These are phyloP conservation scores for Effrenium voratum DNA, from an alignment of 73 alveolate species.

Conservation along the genomic window DNA sequence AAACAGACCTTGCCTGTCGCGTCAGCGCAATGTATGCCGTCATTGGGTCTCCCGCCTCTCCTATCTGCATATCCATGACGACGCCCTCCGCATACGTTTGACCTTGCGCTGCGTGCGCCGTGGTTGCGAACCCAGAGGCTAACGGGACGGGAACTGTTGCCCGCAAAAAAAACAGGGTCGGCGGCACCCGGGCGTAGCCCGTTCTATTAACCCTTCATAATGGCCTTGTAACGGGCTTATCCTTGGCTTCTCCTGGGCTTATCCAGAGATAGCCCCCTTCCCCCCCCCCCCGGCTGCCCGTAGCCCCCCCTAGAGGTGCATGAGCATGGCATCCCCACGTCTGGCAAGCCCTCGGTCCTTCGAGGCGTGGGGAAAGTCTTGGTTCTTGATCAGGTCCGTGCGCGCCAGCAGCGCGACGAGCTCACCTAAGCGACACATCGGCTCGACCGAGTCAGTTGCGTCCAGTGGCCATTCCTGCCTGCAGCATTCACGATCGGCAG, in stretches of 20 bases:
- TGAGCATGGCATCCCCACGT: background rate
- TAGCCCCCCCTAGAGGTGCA: background rate
- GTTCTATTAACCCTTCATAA: no score
- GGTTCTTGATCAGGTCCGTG: slow-evolving; percentile 71
- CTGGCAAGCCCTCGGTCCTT: slow-evolving; percentile 5
- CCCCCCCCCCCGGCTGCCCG: no score
- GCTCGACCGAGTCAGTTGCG: background rate
- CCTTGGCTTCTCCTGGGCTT: no score
- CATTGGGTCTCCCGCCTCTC: background rate
- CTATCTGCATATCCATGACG: no score
- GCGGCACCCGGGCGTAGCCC: no score
- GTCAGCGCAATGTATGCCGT: background rate
- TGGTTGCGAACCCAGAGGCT: no score
- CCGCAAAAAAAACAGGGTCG: no score
- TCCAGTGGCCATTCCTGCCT: background rate
- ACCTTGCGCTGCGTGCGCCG: no score
- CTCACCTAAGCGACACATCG: slow-evolving; percentile 1
- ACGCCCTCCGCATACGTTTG: no score
- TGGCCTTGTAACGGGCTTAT: no score
- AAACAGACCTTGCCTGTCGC: background rate
- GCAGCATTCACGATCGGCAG: slow-evolving; percentile 45
- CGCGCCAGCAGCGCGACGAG: slow-evolving; percentile 63
- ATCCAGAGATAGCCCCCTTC: no score
- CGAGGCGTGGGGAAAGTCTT: slow-evolving; percentile 58
- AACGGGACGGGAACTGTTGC: no score